A percentile compares a stretch with the other conserved stretches of the same genome.
Evolutionary conservation across 148 eudicot species (phyloP).

Genomic region (Amaranthus palmeri): DNA sequence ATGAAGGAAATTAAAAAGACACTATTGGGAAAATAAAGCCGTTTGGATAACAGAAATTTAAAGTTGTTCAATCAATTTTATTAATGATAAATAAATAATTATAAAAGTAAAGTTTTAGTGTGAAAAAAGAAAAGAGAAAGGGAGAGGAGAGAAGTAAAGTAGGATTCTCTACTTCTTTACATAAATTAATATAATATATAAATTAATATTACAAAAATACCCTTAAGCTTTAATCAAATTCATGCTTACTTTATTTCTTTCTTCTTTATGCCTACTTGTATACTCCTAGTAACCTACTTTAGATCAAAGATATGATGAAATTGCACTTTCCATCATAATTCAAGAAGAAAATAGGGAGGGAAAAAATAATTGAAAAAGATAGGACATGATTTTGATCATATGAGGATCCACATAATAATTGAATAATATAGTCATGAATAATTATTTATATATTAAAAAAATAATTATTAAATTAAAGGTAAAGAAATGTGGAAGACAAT

Average conservation of each 20-base stretch:
- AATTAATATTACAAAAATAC: constrained; percentile 41
- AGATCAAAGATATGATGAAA: constrained; percentile 45
- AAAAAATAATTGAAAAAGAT: constrained; percentile 5
- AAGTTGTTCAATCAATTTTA: constrained; percentile 24
- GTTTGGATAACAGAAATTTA: constrained; percentile 66
- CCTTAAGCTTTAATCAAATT: constrained; percentile 54
- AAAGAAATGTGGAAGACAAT: constrained; percentile 18
- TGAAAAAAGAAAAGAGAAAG: constrained; percentile 32
- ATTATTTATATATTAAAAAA: background rate
- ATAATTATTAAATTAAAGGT: background rate
- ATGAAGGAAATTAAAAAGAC: constrained; percentile 15
- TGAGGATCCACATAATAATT: constrained; percentile 24
- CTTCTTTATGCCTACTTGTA: constrained; percentile 1
- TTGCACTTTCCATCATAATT: constrained; percentile 38
- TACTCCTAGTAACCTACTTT: constrained; percentile 27
- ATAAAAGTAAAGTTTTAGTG: constrained; percentile 41
- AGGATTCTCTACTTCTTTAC: constrained; percentile 33
- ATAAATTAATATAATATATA: background rate
- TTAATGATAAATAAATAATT: constrained; percentile 34
- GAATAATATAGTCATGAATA: constrained; percentile 9
- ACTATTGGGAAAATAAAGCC: constrained; percentile 32
- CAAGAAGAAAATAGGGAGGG: constrained; percentile 17
- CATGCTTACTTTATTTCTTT: background rate
- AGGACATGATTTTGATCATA: constrained; percentile 18
- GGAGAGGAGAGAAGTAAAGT: constrained; percentile 34